These are phyloP conservation scores for Dactylellina sp. DNA, from an alignment of 2,329 filamentous ascomycete species.

Conservation along the genomic window DNA sequence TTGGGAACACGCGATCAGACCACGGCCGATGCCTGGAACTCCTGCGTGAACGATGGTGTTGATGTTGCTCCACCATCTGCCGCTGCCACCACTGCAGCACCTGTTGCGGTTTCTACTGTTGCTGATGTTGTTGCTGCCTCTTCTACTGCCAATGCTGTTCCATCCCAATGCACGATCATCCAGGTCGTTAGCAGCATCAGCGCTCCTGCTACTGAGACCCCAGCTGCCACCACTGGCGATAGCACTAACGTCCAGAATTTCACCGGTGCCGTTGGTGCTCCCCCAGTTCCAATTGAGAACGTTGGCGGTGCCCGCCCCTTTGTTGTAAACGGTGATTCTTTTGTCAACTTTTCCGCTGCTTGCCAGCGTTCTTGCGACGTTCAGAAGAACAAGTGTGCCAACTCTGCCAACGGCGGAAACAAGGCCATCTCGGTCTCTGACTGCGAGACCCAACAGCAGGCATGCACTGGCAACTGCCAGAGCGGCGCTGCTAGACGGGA, in stretches of 20 bases:
- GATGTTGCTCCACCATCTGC: slow-evolving; percentile 58
- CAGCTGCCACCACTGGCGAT: slow-evolving; percentile 28
- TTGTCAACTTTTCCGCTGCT: slow-evolving; percentile 70
- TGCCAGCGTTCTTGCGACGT: slow-evolving; percentile 73
- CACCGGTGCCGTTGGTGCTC: slow-evolving; percentile 68
- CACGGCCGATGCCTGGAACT: slow-evolving; percentile 63
- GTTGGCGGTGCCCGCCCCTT: slow-evolving; percentile 70
- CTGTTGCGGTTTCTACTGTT: slow-evolving; percentile 55
- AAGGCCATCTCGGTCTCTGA: slow-evolving; percentile 66
- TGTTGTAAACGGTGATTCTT: slow-evolving; percentile 70
- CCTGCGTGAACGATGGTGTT: slow-evolving; percentile 50
- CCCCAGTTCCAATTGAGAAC: slow-evolving; percentile 68
- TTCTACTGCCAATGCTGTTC: slow-evolving; percentile 25
- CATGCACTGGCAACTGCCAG: slow-evolving; percentile 62
- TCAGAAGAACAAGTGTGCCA: slow-evolving; percentile 72
- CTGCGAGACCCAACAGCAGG: slow-evolving; percentile 70
- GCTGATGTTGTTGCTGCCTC: slow-evolving; percentile 47
- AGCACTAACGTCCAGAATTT: slow-evolving; percentile 64
- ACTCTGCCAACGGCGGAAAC: slow-evolving; percentile 68
- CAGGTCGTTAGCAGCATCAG: slow-evolving; percentile 56
- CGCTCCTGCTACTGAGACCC: slow-evolving; percentile 31
- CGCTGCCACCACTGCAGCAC: slow-evolving; percentile 43
- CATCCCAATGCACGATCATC: slow-evolving; percentile 7
- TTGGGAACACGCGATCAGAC: slow-evolving; percentile 64
- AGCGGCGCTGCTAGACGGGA: slow-evolving; percentile 26